Evolutionary conservation across 495 filamentous ascomycete genomes (phyloP).

Genomic region (Lophium mytilinum): DNA sequence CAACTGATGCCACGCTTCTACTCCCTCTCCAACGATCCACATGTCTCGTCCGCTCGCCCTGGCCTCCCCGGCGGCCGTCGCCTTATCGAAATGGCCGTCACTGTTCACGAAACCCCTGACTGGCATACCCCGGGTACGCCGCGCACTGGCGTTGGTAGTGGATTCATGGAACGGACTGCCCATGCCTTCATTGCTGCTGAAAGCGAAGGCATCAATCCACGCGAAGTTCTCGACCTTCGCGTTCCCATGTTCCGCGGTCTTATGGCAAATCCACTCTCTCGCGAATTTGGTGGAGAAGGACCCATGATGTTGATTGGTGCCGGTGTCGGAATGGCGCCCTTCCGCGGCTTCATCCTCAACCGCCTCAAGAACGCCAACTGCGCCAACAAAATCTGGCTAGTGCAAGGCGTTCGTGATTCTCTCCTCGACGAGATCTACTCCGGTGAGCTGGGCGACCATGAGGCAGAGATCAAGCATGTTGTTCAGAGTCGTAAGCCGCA

Average conservation of each 20-base stretch:
- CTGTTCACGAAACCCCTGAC: conserved; percentile 77
- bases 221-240: conserved; percentile 49
- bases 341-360: conserved; percentile 93
- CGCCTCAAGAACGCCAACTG: conserved; percentile 92
- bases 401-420: conserved; percentile 91
- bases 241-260: conserved; percentile 96
- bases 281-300: conserved; percentile 80
- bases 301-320: conserved; percentile 97
- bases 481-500: conserved; percentile 64
- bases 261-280: conserved; percentile 95
- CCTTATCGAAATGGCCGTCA: conserved; percentile 88
- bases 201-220: conserved; percentile 36
- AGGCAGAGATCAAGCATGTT: conserved; percentile 85
- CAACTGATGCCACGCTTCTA: conserved; percentile 96
- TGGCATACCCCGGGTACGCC: conserved; percentile 47
- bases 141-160: conserved; percentile 42
- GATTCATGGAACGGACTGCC: conserved; percentile 80
- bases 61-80: conserved; percentile 64
- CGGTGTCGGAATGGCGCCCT: conserved; percentile 92
- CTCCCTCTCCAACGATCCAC: conserved; percentile 91
- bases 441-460: conserved; percentile 92
- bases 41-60: conserved; percentile 62
- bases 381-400: conserved; percentile 98
- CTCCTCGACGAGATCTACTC: conserved; percentile 90
- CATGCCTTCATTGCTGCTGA: conserved; percentile 57